Evolutionary conservation across 116 monocot species (phyloP).

Genomic region (Phalaenopsis hybrid): DNA sequence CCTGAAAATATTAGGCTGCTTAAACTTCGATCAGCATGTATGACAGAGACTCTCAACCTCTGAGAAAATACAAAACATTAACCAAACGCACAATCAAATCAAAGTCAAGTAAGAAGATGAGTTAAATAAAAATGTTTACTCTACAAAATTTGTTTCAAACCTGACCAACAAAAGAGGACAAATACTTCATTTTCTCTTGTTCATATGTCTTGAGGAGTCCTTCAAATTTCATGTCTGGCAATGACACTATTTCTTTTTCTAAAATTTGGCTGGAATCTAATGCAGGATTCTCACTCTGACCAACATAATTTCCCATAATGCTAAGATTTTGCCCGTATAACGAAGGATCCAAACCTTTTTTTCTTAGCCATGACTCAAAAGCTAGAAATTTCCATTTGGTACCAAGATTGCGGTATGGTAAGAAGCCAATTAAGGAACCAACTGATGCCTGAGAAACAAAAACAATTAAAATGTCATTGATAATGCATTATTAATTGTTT

Average conservation of each 20-base stretch:
- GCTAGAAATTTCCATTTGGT: constrained; percentile 86
- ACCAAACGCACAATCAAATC: constrained; percentile 1
- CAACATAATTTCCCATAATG: constrained; percentile 42
- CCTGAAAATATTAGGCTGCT: constrained; percentile 73
- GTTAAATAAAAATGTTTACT: constrained; percentile 6
- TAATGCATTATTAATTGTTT: neutral
- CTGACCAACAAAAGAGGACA: constrained; percentile 96
- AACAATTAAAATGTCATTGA: constrained; percentile 12
- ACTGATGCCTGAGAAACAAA: constrained; percentile 59
- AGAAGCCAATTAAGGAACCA: constrained; percentile 77
- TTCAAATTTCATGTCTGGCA: constrained; percentile 55
- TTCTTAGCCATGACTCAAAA: constrained; percentile 92
- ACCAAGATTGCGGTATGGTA: constrained; percentile 85
- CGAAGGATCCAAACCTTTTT: constrained; percentile 68
- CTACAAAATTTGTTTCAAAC: constrained; percentile 25
- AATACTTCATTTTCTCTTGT: constrained; percentile 68
- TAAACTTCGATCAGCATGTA: constrained; percentile 58
- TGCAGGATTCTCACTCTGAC: constrained; percentile 22
- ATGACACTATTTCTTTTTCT: constrained; percentile 21
- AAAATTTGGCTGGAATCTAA: constrained; percentile 21
- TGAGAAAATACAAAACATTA: constrained; percentile 24
- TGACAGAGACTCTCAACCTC: constrained; percentile 56
- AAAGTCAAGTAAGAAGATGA: neutral
- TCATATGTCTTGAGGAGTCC: constrained; percentile 67
- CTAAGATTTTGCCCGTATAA: constrained; percentile 62